Percentiles rank a stretch among this genome's conserved stretches.
phyloP scores from a whole-genome alignment of 2,329 filamentous ascomycete genomes.

The Dactylonectria estremocensis region DNA sequence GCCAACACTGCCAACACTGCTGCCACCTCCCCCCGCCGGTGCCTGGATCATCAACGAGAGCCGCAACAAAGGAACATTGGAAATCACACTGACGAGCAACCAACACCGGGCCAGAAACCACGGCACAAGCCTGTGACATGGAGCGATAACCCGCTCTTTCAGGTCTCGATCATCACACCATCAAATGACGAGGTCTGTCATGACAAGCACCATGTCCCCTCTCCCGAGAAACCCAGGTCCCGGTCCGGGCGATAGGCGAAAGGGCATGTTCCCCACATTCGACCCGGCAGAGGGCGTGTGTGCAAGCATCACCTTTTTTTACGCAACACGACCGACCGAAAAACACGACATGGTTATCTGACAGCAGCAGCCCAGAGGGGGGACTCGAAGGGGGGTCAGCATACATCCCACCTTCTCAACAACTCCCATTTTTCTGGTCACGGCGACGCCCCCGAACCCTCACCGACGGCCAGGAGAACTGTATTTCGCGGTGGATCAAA shows the following conservation, averaged over 20 bases:
- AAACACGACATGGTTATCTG: slow-evolving; percentile 1
- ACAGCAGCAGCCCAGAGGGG: not conserved
- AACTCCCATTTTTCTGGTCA: not conserved
- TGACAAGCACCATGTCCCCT: not conserved
- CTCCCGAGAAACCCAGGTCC: slow-evolving; percentile 19
- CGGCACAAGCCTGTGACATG: not conserved
- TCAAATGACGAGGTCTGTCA: too few relatives aligned
- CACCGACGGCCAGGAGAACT: slow-evolving; percentile 6
- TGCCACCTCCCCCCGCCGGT: slow-evolving; percentile 15
- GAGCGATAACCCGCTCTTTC: not conserved
- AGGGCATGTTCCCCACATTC: slow-evolving; percentile 23
- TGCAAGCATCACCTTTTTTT: slow-evolving; percentile 6
- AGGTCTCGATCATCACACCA: not conserved
- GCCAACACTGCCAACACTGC: slow-evolving; percentile 8
- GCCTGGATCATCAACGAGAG: not conserved
- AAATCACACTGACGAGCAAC: not conserved
- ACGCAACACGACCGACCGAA: slow-evolving; percentile 15
- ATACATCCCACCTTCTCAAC: not conserved
- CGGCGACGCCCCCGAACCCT: not conserved
- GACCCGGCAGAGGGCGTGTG: slow-evolving; percentile 12
- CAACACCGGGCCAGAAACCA: not conserved
- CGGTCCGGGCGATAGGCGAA: slow-evolving; percentile 22
- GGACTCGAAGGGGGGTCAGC: too few relatives aligned
- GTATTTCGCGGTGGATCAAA: slow-evolving; percentile 16
- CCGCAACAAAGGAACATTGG: not conserved